Conservation (phyloP, 75 land plant species). For the Ceratopteris richardii region DNA sequence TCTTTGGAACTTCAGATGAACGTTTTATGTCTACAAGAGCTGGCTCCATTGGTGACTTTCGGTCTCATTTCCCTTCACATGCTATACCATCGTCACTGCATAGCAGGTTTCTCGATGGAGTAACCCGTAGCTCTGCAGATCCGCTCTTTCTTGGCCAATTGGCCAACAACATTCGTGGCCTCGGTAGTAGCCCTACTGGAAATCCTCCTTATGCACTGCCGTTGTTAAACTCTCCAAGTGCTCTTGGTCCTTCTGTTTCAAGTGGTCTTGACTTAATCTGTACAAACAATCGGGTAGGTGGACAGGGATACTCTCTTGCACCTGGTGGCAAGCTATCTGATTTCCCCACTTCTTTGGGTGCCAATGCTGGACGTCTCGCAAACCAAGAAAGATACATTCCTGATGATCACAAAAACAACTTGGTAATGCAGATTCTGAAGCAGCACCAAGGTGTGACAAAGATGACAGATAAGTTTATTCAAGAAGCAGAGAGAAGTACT, state of each 20-base stretch:
- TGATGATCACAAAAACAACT: slow-evolving; percentile 13
- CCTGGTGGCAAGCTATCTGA: slow-evolving; percentile 23
- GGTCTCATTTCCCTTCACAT: slow-evolving; percentile 50
- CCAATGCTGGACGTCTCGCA: slow-evolving; percentile 7
- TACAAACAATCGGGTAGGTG: not conserved
- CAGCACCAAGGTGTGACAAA: slow-evolving; percentile 11
- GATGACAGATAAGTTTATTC: no score
- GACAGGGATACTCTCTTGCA: slow-evolving; percentile 7
- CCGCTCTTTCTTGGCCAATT: not conserved
- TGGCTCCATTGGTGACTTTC: slow-evolving; percentile 56
- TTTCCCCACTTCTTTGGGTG: slow-evolving; percentile 22
- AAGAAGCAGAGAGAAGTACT: no score
- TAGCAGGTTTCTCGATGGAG: slow-evolving; percentile 18
- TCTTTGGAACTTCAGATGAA: slow-evolving; percentile 34
- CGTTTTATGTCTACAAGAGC: slow-evolving; percentile 42
- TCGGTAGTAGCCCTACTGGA: not conserved
- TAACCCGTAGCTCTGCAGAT: slow-evolving; percentile 24
- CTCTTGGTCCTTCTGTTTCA: slow-evolving; percentile 15
- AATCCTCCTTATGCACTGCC: not conserved
- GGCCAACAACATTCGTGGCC: not conserved
- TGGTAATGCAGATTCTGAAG: slow-evolving; percentile 32
- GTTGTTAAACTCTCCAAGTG: not conserved
- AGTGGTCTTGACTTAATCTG: slow-evolving; percentile 13
- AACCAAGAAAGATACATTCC: slow-evolving; percentile 1
- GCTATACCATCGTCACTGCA: slow-evolving; percentile 36